These are phyloP conservation scores for Pelargonium australe DNA, from an alignment of 441 rosid species.

Conservation along the genomic window DNA sequence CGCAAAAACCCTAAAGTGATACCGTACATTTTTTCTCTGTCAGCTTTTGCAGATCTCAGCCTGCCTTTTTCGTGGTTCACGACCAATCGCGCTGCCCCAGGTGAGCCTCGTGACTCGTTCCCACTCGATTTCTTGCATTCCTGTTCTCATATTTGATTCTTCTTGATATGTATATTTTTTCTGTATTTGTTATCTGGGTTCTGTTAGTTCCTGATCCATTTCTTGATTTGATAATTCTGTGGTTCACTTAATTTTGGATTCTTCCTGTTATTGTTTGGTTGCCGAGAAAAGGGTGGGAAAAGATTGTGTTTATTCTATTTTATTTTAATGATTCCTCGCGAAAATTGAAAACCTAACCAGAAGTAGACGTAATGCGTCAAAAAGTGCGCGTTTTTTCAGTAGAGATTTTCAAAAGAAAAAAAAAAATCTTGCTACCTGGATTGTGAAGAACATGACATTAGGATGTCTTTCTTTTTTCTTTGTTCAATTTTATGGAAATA, in stretches of 20 bases:
- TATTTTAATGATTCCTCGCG: not conserved
- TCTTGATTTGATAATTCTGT: not conserved
- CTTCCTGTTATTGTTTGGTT: not conserved
- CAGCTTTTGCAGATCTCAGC: not conserved
- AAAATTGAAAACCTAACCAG: not conserved
- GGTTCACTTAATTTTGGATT: not conserved
- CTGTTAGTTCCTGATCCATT: not conserved
- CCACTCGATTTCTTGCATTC: no score
- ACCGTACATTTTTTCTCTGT: not conserved
- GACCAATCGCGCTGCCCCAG: not conserved
- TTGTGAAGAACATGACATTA: slow-evolving; percentile 9
- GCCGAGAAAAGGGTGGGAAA: not conserved
- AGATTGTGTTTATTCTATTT: not conserved
- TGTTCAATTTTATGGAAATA: slow-evolving; percentile 28
- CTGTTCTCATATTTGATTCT: no score
- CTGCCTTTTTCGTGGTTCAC: not conserved
- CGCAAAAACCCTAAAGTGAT: not conserved
- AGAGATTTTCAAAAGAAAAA: not conserved
- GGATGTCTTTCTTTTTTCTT: slow-evolving; percentile 13
- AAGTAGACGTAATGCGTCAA: not conserved
- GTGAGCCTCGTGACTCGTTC: not conserved
- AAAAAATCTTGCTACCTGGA: no score
- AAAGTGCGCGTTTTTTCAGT: not conserved
- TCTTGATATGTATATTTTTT: no score
- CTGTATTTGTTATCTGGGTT: not conserved